Evolutionary conservation across 2,329 filamentous ascomycete genomes (phyloP).

Genomic region (Phoma sp.): DNA sequence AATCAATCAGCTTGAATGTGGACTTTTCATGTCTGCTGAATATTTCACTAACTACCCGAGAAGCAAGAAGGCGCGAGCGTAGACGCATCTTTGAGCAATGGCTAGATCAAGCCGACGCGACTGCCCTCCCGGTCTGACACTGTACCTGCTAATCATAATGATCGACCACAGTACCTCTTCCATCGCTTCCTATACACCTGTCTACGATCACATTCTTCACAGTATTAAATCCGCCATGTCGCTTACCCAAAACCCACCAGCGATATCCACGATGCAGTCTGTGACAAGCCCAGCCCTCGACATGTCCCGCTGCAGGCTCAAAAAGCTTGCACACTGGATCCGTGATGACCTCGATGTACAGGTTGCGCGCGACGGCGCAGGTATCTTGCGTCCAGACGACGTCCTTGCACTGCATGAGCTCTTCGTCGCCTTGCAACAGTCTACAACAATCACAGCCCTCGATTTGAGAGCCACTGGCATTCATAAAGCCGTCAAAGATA

Average conservation of each 20-base stretch:
- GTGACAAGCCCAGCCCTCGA: not conserved
- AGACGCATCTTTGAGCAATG: not conserved
- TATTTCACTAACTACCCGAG: too few relatives aligned
- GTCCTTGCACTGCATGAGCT: constrained; percentile 54
- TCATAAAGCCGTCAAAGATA: constrained; percentile 54
- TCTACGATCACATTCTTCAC: not conserved
- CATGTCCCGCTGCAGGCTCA: constrained; percentile 35
- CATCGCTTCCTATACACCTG: not conserved
- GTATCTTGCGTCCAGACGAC: constrained; percentile 53
- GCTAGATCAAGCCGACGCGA: not conserved
- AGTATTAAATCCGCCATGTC: not conserved
- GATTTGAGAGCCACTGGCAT: constrained; percentile 55
- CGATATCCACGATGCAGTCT: not conserved
- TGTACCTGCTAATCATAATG: not conserved
- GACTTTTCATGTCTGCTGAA: too few relatives aligned
- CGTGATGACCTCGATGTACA: constrained; percentile 57
- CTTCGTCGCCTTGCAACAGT: constrained; percentile 37
- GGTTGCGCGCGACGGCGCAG: constrained; percentile 55
- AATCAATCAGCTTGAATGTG: too few relatives aligned
- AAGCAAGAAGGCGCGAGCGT: not conserved
- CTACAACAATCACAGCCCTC: constrained; percentile 38
- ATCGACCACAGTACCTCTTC: not conserved
- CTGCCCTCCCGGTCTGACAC: not conserved
- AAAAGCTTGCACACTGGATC: constrained; percentile 53
- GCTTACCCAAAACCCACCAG: not conserved